Evolutionary conservation across 2,329 filamentous ascomycete species (phyloP).

Genomic region (Phaeosphaeriaceae sp.): DNA sequence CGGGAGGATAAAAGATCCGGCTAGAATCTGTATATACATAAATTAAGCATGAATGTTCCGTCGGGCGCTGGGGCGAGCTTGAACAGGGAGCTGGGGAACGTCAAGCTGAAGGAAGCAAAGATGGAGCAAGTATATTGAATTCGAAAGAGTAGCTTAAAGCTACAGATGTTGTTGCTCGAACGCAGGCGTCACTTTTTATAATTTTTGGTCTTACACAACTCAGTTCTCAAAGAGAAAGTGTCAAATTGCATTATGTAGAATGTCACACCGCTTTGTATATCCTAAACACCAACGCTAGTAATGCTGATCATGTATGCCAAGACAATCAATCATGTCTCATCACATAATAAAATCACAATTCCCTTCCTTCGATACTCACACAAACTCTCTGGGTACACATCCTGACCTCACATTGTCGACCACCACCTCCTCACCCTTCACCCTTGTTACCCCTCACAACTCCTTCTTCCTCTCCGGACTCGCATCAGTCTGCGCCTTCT

Average conservation of each 20-base stretch:
- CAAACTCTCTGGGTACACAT: background rate
- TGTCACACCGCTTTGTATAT: background rate
- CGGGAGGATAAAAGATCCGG: too few species aligned
- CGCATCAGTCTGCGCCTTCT: constrained; percentile 40
- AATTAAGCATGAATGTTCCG: too few species aligned
- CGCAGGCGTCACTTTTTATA: too few species aligned
- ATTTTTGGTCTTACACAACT: too few species aligned
- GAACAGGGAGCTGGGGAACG: too few species aligned
- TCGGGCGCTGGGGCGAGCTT: too few species aligned
- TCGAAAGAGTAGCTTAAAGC: too few species aligned
- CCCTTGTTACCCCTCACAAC: constrained; percentile 15
- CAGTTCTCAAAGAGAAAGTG: background rate
- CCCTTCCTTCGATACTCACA: background rate
- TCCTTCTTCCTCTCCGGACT: constrained; percentile 49
- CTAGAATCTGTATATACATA: too few species aligned
- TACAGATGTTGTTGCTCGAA: too few species aligned
- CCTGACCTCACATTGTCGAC: background rate
- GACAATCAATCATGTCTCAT: background rate
- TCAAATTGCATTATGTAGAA: background rate
- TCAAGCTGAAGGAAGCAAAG: too few species aligned
- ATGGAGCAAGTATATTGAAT: too few species aligned
- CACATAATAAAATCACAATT: background rate
- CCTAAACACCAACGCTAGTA: background rate
- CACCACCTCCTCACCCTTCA: background rate
- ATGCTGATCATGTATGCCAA: background rate